Percentiles rank a stretch among this genome's conserved stretches.
Evolutionary conservation across 495 filamentous ascomycete genomes (phyloP).

Genomic region (Trichoderma virens): DNA sequence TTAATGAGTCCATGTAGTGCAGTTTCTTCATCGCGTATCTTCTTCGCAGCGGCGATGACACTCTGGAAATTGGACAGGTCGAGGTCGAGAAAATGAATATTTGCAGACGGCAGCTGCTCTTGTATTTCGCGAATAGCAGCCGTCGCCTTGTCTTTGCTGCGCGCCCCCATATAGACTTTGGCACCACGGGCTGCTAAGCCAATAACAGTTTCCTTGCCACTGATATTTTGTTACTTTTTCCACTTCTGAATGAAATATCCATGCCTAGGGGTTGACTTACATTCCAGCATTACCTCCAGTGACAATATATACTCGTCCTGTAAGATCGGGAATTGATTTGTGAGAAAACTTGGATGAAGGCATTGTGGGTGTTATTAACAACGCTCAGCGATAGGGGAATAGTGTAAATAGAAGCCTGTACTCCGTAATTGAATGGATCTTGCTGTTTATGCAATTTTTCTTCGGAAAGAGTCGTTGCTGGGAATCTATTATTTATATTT

Average conservation of each 20-base stretch:
- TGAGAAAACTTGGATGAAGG: constrained; percentile 27
- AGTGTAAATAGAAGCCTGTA: too few species aligned
- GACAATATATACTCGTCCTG: constrained; percentile 22
- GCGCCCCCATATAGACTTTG: constrained; percentile 35
- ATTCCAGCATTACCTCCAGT: constrained; percentile 29
- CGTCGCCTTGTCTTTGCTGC: constrained; percentile 27
- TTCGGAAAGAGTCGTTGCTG: too few species aligned
- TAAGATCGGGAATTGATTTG: constrained; percentile 25
- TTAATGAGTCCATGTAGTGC: constrained; percentile 25
- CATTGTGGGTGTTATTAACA: not conserved
- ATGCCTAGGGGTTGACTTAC: constrained; percentile 22
- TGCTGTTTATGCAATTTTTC: too few species aligned
- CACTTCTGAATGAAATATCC: constrained; percentile 9
- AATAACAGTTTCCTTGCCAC: constrained; percentile 30
- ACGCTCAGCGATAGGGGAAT: too few species aligned
- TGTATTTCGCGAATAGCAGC: constrained; percentile 32
- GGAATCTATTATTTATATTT: not conserved
- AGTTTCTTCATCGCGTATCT: constrained; percentile 13
- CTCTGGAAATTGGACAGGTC: constrained; percentile 33
- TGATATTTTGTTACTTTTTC: constrained; percentile 15
- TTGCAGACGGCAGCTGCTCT: constrained; percentile 22
- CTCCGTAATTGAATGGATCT: too few species aligned
- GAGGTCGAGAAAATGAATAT: constrained; percentile 35
- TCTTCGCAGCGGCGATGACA: constrained; percentile 11
- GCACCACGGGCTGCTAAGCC: constrained; percentile 32